These are phyloP conservation scores for Mycena amicta DNA, from an alignment of 768 basidiomycete genomes.

Conservation along the genomic window DNA sequence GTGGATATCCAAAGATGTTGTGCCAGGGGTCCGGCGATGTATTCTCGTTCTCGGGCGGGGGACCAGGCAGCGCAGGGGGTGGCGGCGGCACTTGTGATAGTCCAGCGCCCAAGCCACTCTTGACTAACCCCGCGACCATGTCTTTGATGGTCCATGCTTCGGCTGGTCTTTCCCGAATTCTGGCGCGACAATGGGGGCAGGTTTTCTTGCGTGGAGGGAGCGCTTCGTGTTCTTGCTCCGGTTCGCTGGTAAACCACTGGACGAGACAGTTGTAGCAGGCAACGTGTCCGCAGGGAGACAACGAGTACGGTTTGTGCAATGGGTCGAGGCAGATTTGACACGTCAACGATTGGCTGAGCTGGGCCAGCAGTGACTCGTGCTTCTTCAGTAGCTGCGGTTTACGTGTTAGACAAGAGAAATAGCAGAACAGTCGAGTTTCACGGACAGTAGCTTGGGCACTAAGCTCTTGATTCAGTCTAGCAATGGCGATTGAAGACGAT, in stretches of 20 bases:
- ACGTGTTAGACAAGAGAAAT: not conserved
- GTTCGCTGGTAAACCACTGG: conserved; percentile 68
- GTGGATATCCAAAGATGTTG: conserved; percentile 54
- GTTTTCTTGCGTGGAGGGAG: conserved; percentile 58
- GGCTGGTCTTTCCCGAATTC: conserved; percentile 60
- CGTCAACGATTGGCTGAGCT: conserved; percentile 64
- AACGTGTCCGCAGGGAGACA: conserved; percentile 76
- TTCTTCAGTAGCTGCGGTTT: conserved; percentile 46
- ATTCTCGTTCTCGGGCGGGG: conserved; percentile 18
- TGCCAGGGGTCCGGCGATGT: conserved; percentile 60
- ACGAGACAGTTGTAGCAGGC: conserved; percentile 74
- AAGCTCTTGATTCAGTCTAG: conserved; percentile 47
- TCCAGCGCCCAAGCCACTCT: conserved; percentile 52
- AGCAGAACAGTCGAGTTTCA: conserved; percentile 5
- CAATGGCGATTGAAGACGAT: conserved; percentile 26
- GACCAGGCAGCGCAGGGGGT: conserved; percentile 28
- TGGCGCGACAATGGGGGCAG: conserved; percentile 75
- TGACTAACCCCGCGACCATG: conserved; percentile 54
- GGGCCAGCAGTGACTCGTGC: conserved; percentile 55
- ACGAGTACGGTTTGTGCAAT: conserved; percentile 71
- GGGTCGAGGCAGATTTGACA: conserved; percentile 83
- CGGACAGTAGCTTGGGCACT: conserved; percentile 42
- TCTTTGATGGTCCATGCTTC: conserved; percentile 75
- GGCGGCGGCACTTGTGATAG: conserved; percentile 29
- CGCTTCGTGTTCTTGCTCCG: conserved; percentile 49